Evolutionary conservation across 371 early-diverging fungal species (phyloP), one percentile per base, ranked within the genome.

Genomic region (Mucor circinelloides): DNA sequence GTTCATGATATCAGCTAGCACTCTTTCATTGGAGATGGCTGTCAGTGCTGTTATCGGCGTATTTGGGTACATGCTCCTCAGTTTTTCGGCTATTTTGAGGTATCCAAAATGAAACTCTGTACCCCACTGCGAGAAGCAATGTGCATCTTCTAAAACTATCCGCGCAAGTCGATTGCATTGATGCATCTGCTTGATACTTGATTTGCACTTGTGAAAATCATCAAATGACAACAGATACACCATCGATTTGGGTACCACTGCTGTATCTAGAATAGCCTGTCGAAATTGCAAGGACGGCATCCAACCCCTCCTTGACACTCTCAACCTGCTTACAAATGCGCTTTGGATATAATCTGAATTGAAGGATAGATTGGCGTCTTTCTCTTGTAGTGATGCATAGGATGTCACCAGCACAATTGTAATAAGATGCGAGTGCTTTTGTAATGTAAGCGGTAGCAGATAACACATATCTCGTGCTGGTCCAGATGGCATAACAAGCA

Each of bases 31-130:
- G 21, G 62, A 15, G 30, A 65, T 58, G 6, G 46, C 65, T 31
- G 65, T 62, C 27, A 62, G n/a, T 2, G 50, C 50, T 10, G 62
- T 62, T 6, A 62, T 62, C 13, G 62, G 50, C 27, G 28, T 62
- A 10, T 62, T 19, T 28, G 50, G 52, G 4, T 19, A 62, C 30
- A 46, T 19, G 2, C 12, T 6, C 19, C 21, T 27, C 19, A 62
- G 13, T 12, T 46, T 31, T 23, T 62, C 62, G 10, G 48, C 34
- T n/a, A 32, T 28, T 19, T 34, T 46, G 3, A 32, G 23, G 46
- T 62, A 62, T 8, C 62, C 48, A 48, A 40, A 31, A 21, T 62
- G 62, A 19, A 46, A 46, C 8, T 32, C n/a, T 1, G 48, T 17
- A 6, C 48, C 48, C 62, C 62, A 62, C n/a, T 62, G 62, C 6